phyloP scores from a whole-genome alignment of 371 early-diverging fungal genomes.

The Dinochytrium kinnereticum region DNA sequence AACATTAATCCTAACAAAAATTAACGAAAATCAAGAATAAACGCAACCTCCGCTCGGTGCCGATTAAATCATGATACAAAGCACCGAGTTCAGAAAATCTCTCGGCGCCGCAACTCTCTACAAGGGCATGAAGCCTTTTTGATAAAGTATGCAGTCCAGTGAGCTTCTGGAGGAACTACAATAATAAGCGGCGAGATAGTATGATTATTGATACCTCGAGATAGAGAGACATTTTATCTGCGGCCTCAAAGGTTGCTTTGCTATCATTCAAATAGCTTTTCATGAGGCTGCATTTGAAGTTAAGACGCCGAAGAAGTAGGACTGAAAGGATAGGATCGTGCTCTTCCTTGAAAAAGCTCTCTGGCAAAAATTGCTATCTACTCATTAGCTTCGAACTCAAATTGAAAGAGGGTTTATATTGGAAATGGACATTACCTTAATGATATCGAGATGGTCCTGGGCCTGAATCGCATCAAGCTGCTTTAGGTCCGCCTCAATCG shows the following conservation, averaged over 20 bases:
- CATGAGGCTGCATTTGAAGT: slow-evolving; percentile 79
- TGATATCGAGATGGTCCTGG: slow-evolving; percentile 70
- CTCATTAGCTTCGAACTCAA: slow-evolving; percentile 18
- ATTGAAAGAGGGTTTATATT: not conserved
- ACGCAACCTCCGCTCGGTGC: slow-evolving; percentile 64
- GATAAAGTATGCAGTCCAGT: slow-evolving; percentile 71
- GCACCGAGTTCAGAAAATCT: slow-evolving; percentile 72
- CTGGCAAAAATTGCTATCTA: slow-evolving; percentile 80
- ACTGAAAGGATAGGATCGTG: slow-evolving; percentile 76
- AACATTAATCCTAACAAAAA: slow-evolving; percentile 48
- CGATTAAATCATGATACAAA: slow-evolving; percentile 71
- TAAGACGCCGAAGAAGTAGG: slow-evolving; percentile 77
- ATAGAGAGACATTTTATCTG: not conserved
- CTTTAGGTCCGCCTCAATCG: slow-evolving; percentile 87
- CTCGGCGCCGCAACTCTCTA: slow-evolving; percentile 70
- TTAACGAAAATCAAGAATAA: not conserved
- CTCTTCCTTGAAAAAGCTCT: slow-evolving; percentile 80
- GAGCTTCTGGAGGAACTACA: slow-evolving; percentile 64
- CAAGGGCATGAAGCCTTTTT: slow-evolving; percentile 68
- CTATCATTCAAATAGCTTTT: slow-evolving; percentile 75
- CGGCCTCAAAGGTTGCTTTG: not conserved
- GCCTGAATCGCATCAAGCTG: slow-evolving; percentile 86
- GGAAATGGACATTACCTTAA: slow-evolving; percentile 38
- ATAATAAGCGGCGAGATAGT: not conserved
- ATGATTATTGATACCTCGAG: not conserved